Evolutionary conservation across 2,329 filamentous ascomycete species (phyloP).

Genomic region (Cladosporium sp.): DNA sequence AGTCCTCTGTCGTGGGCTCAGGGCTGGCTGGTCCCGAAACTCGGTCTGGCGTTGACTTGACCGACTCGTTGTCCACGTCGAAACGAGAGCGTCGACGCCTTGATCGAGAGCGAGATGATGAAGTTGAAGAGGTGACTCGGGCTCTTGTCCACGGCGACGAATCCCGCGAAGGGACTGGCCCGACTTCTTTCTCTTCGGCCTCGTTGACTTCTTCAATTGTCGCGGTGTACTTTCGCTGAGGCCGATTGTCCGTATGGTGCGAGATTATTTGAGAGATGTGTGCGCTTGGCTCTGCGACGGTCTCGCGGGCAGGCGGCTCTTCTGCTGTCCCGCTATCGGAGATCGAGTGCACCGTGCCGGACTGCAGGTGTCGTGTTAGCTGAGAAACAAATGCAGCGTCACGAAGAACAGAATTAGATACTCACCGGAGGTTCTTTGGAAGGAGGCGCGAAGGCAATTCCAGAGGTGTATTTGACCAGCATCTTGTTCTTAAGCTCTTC

Average conservation of each 20-base stretch:
- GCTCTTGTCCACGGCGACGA: no score
- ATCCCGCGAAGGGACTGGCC: neutral
- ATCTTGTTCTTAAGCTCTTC: slow-evolving; percentile 6
- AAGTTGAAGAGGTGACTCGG: no score
- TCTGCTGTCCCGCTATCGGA: no score
- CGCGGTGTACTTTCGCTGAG: neutral
- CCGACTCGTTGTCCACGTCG: neutral
- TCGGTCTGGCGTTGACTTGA: neutral
- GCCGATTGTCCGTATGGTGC: no score
- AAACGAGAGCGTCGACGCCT: no score
- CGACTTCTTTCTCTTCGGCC: neutral
- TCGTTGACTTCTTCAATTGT: neutral
- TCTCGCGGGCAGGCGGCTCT: no score
- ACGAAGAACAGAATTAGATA: neutral
- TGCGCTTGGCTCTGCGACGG: neutral
- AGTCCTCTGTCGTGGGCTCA: no score
- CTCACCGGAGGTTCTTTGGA: neutral
- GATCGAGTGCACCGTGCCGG: no score
- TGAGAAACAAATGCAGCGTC: neutral
- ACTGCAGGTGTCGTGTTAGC: no score
- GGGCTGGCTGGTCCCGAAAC: no score
- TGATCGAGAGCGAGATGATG: no score
- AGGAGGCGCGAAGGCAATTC: no score
- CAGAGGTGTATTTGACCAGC: neutral
- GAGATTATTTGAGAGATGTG: neutral